Base-by-base conservation (phyloP, 352 stramenopile genomes). In the Stephanocyclus meneghinianus region DNA sequence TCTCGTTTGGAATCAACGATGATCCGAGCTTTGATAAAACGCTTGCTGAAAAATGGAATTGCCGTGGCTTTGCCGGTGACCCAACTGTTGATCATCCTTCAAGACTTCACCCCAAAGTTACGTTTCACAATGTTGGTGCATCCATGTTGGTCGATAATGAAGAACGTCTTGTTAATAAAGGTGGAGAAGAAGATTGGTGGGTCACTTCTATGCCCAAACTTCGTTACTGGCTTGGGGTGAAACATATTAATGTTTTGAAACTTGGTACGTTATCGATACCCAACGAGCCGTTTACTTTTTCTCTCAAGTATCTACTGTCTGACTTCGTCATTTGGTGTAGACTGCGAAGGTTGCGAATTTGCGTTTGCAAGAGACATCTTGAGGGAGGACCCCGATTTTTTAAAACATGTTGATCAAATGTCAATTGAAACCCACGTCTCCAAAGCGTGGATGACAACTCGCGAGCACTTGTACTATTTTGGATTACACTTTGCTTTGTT, bases 1-100 rank as follows among this genome's bases (percentile, higher is more conserved):
- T 91, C 15, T 85, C 75, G 2, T 89, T 91, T 80, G 85, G 85
- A 5, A 88, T 91, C 30, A 80, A 78, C 16, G 73, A 91, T 42
- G 85, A 89, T 73, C 80, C 75, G 6, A 77, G 47, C n/a, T 91
- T 83, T 76, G 82, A 89, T 72, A 64, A 70, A 29, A 32, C 79
- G 9, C 45, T 91, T 51, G 81, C 45, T 5, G 62, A 87, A 60
- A 48, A 30, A 65, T 89, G 81, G 81, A 47, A 77, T 32, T 91
- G 85, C 51, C 71, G 72, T 56, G 85, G 82, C 6, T 88, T 89
- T 83, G 78, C 82, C 6, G 78, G 71, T 40, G 85, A 91, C 73
- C 85, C 85, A n/a, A 83, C 84, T 40, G 66, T 86, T 42, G 1
- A 40, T n/a, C 84, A 90, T 69, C 76, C 79, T 2, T 87, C 79